A percentile compares a stretch with the other conserved stretches of the same genome.
These are phyloP conservation scores for Starmerella bacillaris DNA, from an alignment of 805 yeast genomes.

Conservation along the genomic window DNA sequence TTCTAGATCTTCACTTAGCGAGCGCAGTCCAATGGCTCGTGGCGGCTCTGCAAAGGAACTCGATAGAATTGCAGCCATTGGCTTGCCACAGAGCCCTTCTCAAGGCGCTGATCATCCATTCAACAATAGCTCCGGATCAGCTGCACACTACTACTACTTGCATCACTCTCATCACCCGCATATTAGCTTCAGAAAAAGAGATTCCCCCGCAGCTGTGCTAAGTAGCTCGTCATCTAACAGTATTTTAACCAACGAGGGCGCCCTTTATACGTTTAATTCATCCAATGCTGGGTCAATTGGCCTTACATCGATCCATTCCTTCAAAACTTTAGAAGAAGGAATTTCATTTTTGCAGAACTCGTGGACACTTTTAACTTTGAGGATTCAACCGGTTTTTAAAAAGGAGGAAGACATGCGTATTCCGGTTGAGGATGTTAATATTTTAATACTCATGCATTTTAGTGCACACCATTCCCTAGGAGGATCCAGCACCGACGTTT, in stretches of 20 bases:
- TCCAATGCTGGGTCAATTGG: slow-evolving; percentile 15
- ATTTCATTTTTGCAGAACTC: slow-evolving; percentile 29
- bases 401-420: slow-evolving; percentile 30
- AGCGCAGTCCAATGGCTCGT: slow-evolving; percentile 21
- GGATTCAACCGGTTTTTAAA: slow-evolving; percentile 31
- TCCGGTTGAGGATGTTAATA: slow-evolving; percentile 42
- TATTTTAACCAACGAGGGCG: slow-evolving; percentile 26
- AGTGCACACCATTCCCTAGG: slow-evolving; percentile 25
- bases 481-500: slow-evolving; percentile 24
- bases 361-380: slow-evolving; percentile 31
- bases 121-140: slow-evolving; percentile 4
- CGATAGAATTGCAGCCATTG: slow-evolving; percentile 24
- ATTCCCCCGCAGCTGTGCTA: slow-evolving; percentile 24
- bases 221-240: slow-evolving; percentile 30
- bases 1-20: slow-evolving; percentile 17
- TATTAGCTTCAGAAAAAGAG: slow-evolving; percentile 24
- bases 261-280: slow-evolving; percentile 26
- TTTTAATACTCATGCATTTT: slow-evolving; percentile 28
- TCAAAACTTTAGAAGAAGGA: slow-evolving; percentile 22
- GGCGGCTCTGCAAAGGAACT: slow-evolving; percentile 22
- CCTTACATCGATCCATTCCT: slow-evolving; percentile 16
- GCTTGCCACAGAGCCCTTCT: slow-evolving; percentile 12
- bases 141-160: slow-evolving; percentile 17
- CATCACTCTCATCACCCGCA: slow-evolving; percentile 19
- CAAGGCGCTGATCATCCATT: slow-evolving; percentile 9